phyloP scores from a whole-genome alignment of 176 grass and related monocot genomes.

The Oryza punctata region DNA sequence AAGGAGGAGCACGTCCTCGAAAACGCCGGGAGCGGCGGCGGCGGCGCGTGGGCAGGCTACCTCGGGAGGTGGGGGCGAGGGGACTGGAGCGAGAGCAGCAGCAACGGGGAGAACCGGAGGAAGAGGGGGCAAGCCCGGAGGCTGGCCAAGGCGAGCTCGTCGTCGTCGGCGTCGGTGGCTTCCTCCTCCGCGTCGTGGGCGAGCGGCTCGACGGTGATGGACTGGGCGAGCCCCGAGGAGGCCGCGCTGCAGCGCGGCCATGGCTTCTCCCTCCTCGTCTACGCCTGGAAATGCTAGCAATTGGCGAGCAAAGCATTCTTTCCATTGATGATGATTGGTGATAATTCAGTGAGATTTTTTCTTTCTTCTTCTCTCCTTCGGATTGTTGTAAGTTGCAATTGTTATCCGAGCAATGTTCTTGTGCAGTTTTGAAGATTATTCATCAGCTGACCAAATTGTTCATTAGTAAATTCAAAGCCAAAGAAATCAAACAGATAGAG shows the following conservation, averaged over 20 bases:
- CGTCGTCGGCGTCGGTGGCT: constrained; percentile 55
- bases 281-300: constrained; percentile 69
- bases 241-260: constrained; percentile 67
- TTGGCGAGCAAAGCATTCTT: constrained; percentile 40
- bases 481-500: background rate
- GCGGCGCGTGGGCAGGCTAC: constrained; percentile 35
- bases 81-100: constrained; percentile 83
- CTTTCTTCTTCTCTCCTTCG: constrained; percentile 29
- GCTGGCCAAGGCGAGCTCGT: constrained; percentile 56
- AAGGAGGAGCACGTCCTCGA: constrained; percentile 38
- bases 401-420: constrained; percentile 56
- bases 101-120: constrained; percentile 54
- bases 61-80: constrained; percentile 51
- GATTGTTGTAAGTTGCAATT: constrained; percentile 55
- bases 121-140: constrained; percentile 39
- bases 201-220: constrained; percentile 83
- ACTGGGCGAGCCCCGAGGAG: constrained; percentile 83
- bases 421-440: constrained; percentile 41
- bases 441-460: constrained; percentile 14
- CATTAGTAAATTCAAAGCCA: background rate
- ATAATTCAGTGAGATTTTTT: constrained; percentile 25
- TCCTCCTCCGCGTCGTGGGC: constrained; percentile 56
- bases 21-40: constrained; percentile 28
- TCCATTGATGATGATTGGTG: constrained; percentile 41
- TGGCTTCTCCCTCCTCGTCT: constrained; percentile 86